Base-by-base conservation (phyloP, 2,329 filamentous ascomycete genomes). In the Saccharata proteae region DNA sequence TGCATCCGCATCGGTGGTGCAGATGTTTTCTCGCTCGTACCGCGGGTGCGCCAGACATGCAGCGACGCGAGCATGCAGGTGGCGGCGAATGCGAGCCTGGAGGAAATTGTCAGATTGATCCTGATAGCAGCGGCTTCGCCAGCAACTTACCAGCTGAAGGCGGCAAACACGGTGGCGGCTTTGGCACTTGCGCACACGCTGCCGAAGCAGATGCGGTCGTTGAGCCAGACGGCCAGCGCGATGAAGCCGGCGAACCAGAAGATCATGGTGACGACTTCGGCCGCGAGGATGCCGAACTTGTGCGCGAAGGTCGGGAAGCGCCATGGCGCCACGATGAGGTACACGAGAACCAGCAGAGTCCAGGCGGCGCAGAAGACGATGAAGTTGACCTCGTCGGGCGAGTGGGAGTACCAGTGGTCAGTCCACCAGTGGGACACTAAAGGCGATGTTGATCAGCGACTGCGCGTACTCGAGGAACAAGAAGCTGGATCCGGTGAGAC, bases 191-290 rank as follows among this genome's bases (percentile, higher is more conserved):
- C 62, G 53, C 80, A 86, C 11, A 61, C 63, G 12, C 54, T 59
- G 24, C 63, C 61, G 24, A 59, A 63, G 47, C 73, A 76, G 35
- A 67, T 55, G 0, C 71, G 59, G 11, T 69, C 64, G 32, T 70
- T 69, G 35, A 84, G 57, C 34, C 65, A 64, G 13, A 74, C 77
- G 0, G 79, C 83, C 8, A 86, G 57, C 0, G 83, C 82, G 42
- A 92, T 76, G 45, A 84, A 80, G 5, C 83, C 84, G 1, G 79
- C 77, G 49, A 94, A 90, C 85, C 85, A 93, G 63, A 92, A 92
- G 35, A 92, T 65, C 59, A 79, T 77, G 7, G 82, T 90, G 15
- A 90, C 42, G 27, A 62, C 64, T 47, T 92, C 80, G 18, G 82
- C 64, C 2, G 47, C 74, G 12, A 86, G 34, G 11, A 84, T 70